Base-by-base conservation (phyloP, 2,329 filamentous ascomycete genomes). In the Clarireedia paspali region DNA sequence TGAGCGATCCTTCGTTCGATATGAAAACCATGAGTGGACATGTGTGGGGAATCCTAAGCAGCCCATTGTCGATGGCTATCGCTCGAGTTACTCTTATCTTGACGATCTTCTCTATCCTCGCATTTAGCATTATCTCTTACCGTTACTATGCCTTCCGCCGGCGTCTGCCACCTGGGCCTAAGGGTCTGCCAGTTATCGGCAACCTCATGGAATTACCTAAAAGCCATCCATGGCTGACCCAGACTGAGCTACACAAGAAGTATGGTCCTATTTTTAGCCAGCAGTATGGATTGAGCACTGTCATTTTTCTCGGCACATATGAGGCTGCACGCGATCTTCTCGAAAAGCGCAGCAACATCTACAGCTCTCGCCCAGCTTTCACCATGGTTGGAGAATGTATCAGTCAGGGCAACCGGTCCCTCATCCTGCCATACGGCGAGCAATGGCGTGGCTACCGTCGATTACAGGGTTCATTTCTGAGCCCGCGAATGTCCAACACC, bases 381-480 rank as follows among this genome's bases (percentile, higher is more conserved):
- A 70, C 71, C 4, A 45, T 62, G 10, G 59, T 62, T 46, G 62
- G 62, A 45, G 58, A 60, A 24, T 47, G 44, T 39, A 61, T 63
- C 53, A 74, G 74, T n/a, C 78, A 75, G 75, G 66, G 69, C 15
- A 71, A 71, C 40, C 76, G 75, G 0, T 65, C 77, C 30, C 74
- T 74, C 10, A 77, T 77, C 57, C 64, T 76, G 1, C 68, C 65
- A 57, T 74, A 70, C 68, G 73, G 73, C 0, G 66, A 70, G 15
- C 63, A 63, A 26, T 77, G 75, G 59, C 68, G 69, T 23, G 61
- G 72, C 55, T 75, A 77, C 58, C 71, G 75, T 27, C 71, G 69
- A 50, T 64, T 76, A 17, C 65, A 77, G n/a, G 75, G 77, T 57
- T 70, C 66, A 42, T 68, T 65, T 27, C 76, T 77, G 57, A 69